Evolutionary conservation across 441 rosid genomes (phyloP), one percentile per base, ranked within the genome.

Genomic region (Pelargonium australe): DNA sequence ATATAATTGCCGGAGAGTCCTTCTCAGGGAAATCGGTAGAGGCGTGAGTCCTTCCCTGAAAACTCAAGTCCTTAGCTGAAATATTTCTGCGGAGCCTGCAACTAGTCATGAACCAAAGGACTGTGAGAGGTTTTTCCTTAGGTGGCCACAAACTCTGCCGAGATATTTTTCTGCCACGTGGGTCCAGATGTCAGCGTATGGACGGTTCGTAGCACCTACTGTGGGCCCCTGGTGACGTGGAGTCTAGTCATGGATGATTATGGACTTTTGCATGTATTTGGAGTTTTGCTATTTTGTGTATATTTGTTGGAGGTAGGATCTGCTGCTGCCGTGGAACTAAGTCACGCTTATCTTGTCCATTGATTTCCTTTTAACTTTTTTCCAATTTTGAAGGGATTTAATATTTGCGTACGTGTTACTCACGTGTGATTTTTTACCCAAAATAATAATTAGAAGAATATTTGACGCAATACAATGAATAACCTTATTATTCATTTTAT

Each of bases 1-100:
- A 23, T 37, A 37, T n/a, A 69, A 64, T 28, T 41, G 28, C 66
- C 65, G 65, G 64, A 61, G 55, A 49, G 64, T 61, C 64, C 64
- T 61, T 23, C 31, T 12, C 37, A 7, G 61, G 61, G 3, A 55
- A 55, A 55, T 55, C 61, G 61, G 61, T 7, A 55, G 61, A 16
- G 19, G 23, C 23, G 17, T 8, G 61, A 55, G 61, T 55, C 61
- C 61, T 55, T 55, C 23, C 17, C 20, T 14, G 23, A 47, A 55
- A 53, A 53, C 20, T 19, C 19, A 53, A 53, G 60, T 19, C 60
- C 60, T 53, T 16, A 53, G 20, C 60, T 16, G 61, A 55, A 55
- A 55, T 55, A 55, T 55, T 55, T 55, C 6, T 16, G 61, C 61
- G 61, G 23, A 16, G 41, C 8, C 41, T 37, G 41, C 41, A 37